Base-by-base conservation (phyloP, 108 stramenopile genomes). In the Skeletonema tropicum region DNA sequence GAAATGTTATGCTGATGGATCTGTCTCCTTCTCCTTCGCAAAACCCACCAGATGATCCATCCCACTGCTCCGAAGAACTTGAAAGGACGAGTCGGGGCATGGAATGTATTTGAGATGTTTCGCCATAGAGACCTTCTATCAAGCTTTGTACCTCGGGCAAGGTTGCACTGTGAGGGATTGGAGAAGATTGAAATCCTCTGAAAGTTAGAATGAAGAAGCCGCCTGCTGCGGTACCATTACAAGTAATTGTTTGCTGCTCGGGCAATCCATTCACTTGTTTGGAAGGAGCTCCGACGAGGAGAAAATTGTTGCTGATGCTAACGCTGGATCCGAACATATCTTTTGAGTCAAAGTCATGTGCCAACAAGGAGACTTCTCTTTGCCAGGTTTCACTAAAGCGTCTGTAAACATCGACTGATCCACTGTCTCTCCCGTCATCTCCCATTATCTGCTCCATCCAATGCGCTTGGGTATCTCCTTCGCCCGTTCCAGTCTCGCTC, bases 371-470 rank as follows among this genome's bases (percentile, higher is more conserved):
- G 36, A 72, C 52, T 57, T 76, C 82, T 71, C 64, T 74, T 21
- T 17, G 55, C 86, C 86, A 88, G 7, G 70, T 70, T 58, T 82
- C 85, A 36, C 73, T 58, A n/a, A 57, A 39, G 17, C 80, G 66
- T 21, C 63, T 49, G 31, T 64, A 88, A 8, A 90, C 83, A 55
- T 78, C 83, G 11, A 88, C 89, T 6, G 77, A 60, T 52, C 91
- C 91, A 36, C 82, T 82, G 35, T 65, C 64, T 31, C 49, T 38
- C 3, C 91, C 89, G 62, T 73, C 87, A 39, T 82, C 76, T 45
- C 91, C 91, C 82, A 87, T 88, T 55, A 68, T 35, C 71, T 92
- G 75, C 36, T 57, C 57, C 68, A 86, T 84, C 88, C 90, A 87
- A 29, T 81, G 72, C 8, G 86, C 73, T 75, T 89, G 76, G 14